phyloP scores from a whole-genome alignment of 805 yeast genomes.

The Candida namnaoensis region DNA sequence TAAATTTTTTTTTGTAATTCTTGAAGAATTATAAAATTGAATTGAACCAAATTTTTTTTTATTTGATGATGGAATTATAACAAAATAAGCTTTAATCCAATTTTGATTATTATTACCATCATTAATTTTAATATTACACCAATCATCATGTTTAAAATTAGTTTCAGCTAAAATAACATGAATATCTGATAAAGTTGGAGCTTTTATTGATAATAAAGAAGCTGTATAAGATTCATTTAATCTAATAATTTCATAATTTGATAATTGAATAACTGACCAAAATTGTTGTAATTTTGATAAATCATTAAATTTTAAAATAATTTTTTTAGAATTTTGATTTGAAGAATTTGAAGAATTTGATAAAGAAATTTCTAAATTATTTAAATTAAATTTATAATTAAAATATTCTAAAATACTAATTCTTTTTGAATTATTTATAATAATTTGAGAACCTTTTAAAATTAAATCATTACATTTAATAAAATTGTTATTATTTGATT shows the following conservation, averaged over 20 bases:
- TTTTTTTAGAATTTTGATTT: neutral
- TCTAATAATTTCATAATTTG: constrained; percentile 49
- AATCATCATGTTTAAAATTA: constrained; percentile 39
- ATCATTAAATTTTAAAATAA: constrained; percentile 11
- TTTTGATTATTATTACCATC: constrained; percentile 26
- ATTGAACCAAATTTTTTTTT: constrained; percentile 35
- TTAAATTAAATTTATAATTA: neutral
- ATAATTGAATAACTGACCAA: constrained; percentile 40
- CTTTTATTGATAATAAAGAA: constrained; percentile 49
- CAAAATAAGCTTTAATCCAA: constrained; percentile 50
- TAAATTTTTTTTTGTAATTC: constrained; percentile 39
- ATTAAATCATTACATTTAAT: neutral
- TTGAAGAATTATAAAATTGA: constrained; percentile 42
- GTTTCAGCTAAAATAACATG: constrained; percentile 47
- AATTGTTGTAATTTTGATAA: constrained; percentile 17
- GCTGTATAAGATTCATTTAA: constrained; percentile 61
- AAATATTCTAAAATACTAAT: neutral
- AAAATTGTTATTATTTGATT: constrained; percentile 4
- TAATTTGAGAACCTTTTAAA: neutral
- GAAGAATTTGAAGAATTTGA: too few species aligned
- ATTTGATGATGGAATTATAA: constrained; percentile 30
- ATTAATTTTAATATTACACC: constrained; percentile 55
- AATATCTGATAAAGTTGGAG: constrained; percentile 46
- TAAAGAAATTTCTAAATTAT: too few species aligned
- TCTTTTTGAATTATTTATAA: neutral